These are phyloP conservation scores for Ogataea methanolica DNA, from an alignment of 805 yeast genomes.

Conservation along the genomic window DNA sequence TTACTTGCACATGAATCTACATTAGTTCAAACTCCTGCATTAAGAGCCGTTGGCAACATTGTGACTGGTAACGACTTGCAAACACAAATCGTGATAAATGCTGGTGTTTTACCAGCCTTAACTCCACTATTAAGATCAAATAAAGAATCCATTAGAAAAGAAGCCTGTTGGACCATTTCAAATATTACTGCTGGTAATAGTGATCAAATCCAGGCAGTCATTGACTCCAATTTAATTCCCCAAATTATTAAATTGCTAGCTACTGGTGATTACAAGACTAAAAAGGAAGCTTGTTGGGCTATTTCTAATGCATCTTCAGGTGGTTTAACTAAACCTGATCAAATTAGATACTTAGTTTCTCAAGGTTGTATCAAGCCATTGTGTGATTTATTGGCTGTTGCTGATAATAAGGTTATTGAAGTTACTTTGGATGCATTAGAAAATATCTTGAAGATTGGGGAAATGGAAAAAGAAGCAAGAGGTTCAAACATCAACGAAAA, in stretches of 20 bases:
- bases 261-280: conserved; percentile 89
- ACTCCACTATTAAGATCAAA: conserved; percentile 74
- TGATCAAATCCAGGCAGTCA: conserved; percentile 94
- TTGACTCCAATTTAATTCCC: conserved; percentile 90
- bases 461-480: conserved; percentile 76
- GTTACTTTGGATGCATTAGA: conserved; percentile 94
- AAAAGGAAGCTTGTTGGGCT: conserved; percentile 99
- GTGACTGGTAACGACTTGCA: conserved; percentile 96
- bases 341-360: conserved; percentile 83
- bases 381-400: conserved; percentile 84
- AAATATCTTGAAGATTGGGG: conserved; percentile 92
- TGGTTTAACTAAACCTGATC: conserved; percentile 87
- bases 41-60: conserved; percentile 95
- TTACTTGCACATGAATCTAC: conserved; percentile 79
- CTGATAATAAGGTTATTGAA: conserved; percentile 88
- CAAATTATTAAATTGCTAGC: conserved; percentile 74
- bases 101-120: conserved; percentile 85
- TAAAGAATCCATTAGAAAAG: conserved; percentile 91
- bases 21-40: conserved; percentile 91
- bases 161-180: conserved; percentile 98
- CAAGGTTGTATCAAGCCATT: conserved; percentile 98
- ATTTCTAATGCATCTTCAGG: conserved; percentile 97
- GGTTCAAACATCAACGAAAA: conserved; percentile 73
- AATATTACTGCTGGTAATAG: conserved; percentile 97
- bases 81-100: conserved; percentile 91